These are phyloP conservation scores for Kalmusia sp. DNA, from an alignment of 2,329 filamentous ascomycete species.

Conservation along the genomic window DNA sequence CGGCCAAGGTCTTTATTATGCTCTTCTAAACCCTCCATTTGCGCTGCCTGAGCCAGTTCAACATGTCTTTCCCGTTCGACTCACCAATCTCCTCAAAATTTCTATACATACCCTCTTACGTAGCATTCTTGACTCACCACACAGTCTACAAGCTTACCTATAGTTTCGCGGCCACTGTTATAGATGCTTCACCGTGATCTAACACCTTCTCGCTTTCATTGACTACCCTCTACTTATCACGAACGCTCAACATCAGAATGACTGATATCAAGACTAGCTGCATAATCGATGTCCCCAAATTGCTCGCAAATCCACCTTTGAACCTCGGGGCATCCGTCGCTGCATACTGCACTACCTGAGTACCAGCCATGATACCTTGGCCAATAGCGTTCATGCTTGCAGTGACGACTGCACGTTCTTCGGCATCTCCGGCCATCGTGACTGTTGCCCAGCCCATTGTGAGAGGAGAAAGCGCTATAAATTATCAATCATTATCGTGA, in stretches of 20 bases:
- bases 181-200: neutral
- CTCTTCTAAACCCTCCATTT: too few species aligned
- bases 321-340: slow-evolving; percentile 47
- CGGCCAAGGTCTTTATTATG: too few species aligned
- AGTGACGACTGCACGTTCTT: slow-evolving; percentile 52
- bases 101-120: too few species aligned
- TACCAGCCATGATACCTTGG: slow-evolving; percentile 51
- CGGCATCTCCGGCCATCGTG: slow-evolving; percentile 19
- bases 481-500: neutral
- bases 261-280: slow-evolving; percentile 32
- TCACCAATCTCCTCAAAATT: too few species aligned
- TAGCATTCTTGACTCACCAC: too few species aligned
- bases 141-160: too few species aligned
- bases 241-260: slow-evolving; percentile 5
- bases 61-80: too few species aligned
- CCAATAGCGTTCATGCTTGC: slow-evolving; percentile 55
- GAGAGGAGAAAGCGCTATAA: slow-evolving; percentile 33
- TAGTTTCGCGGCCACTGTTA: neutral
- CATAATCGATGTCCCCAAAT: slow-evolving; percentile 42
- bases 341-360: slow-evolving; percentile 50
- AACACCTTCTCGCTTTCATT: neutral
- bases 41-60: too few species aligned
- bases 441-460: slow-evolving; percentile 51
- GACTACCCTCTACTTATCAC: slow-evolving; percentile 4
- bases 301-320: slow-evolving; percentile 27